Evolutionary conservation across 768 basidiomycete genomes (phyloP).

Genomic region (Xerocomellus chrysenteron): DNA sequence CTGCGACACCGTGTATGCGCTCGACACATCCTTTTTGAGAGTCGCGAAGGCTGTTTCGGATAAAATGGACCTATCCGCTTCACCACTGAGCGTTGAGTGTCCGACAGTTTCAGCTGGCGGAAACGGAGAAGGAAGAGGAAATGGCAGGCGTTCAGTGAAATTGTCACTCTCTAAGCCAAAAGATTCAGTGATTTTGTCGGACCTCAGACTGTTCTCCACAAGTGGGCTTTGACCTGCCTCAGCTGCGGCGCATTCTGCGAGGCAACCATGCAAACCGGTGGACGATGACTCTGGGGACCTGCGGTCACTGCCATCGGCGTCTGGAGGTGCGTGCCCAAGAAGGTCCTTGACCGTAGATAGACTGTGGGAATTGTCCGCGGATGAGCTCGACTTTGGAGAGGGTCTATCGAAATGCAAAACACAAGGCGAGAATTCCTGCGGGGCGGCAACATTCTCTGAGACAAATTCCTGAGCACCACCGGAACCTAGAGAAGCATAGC

Average conservation of each 20-base stretch:
- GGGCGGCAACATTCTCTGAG: too few relatives aligned
- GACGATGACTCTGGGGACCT: background rate
- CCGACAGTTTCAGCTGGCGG: slow-evolving; percentile 3
- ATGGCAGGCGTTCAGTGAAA: slow-evolving; percentile 16
- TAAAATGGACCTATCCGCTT: background rate
- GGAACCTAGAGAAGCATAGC: too few relatives aligned
- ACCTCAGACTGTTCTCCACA: background rate
- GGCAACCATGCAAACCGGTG: background rate
- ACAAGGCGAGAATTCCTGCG: too few relatives aligned
- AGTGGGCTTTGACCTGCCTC: background rate
- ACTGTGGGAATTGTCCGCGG: too few relatives aligned
- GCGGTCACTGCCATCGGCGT: background rate
- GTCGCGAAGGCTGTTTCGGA: background rate
- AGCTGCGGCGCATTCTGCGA: background rate
- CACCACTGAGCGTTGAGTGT: background rate
- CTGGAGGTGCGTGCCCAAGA: background rate
- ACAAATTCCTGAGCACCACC: too few relatives aligned
- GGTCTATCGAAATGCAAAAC: too few relatives aligned
- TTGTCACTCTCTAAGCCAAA: background rate
- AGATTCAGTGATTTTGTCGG: background rate
- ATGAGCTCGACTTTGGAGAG: too few relatives aligned
- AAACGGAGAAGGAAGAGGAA: slow-evolving; percentile 20
- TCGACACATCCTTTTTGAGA: background rate
- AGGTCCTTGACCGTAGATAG: too few relatives aligned
- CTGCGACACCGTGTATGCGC: background rate